Conservation (phyloP, 1,139 yeast species). For the Geotrichum siamense region DNA sequence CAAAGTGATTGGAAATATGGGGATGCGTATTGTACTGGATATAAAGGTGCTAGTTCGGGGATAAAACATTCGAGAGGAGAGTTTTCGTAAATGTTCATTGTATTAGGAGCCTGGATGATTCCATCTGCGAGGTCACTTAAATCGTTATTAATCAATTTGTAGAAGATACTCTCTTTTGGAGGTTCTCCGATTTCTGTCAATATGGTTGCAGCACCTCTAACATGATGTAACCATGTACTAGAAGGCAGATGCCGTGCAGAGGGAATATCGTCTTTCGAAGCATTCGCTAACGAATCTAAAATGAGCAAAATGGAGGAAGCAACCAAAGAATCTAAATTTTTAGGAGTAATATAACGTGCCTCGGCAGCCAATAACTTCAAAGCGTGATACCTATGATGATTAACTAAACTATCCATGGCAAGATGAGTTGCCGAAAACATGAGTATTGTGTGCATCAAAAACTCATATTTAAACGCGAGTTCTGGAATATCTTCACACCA, state of each 20-base stretch:
- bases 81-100: slow-evolving; percentile 2
- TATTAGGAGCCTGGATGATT: slow-evolving; percentile 2
- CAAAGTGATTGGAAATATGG: slow-evolving; percentile 84
- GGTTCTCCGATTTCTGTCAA: slow-evolving; percentile 92
- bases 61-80: slow-evolving; percentile 72
- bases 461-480: slow-evolving; percentile 82
- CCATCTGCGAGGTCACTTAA: slow-evolving; percentile 54
- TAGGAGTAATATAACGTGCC: slow-evolving; percentile 71
- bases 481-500: slow-evolving; percentile 87
- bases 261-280: slow-evolving; percentile 49
- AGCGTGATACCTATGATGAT: slow-evolving; percentile 83
- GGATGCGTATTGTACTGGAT: slow-evolving; percentile 75
- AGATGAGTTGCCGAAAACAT: slow-evolving; percentile 91
- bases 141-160: slow-evolving; percentile 46
- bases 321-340: slow-evolving; percentile 85
- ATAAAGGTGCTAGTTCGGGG: slow-evolving; percentile 72
- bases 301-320: slow-evolving; percentile 84
- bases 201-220: slow-evolving; percentile 93
- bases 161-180: slow-evolving; percentile 51
- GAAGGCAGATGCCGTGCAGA: slow-evolving; percentile 58
- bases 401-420: slow-evolving; percentile 60
- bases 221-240: slow-evolving; percentile 94
- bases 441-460: slow-evolving; percentile 81
- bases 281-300: slow-evolving; percentile 91
- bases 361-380: slow-evolving; percentile 73